phyloP scores from a whole-genome alignment of 148 eudicot species.

The Nepenthes mirabilis region DNA sequence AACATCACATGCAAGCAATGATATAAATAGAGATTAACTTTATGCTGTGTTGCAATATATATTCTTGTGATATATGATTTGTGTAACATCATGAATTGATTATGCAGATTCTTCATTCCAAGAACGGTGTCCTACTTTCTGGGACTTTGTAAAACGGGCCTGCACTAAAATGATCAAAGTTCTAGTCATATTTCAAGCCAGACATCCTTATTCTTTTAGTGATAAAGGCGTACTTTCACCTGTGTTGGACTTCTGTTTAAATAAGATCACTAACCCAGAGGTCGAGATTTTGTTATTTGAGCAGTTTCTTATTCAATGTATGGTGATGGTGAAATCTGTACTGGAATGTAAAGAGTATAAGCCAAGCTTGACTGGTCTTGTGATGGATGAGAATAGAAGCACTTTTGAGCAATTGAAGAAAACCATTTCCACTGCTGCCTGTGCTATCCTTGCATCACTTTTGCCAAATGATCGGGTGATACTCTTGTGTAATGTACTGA shows the following conservation, averaged over 20 bases:
- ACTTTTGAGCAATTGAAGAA: constrained; percentile 69
- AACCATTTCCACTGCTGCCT: constrained; percentile 52
- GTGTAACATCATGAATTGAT: constrained; percentile 10
- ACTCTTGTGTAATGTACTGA: constrained; percentile 70
- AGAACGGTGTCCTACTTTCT: constrained; percentile 52
- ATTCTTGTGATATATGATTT: not conserved
- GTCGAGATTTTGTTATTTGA: constrained; percentile 61
- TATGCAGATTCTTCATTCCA: constrained; percentile 76
- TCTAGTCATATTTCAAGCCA: constrained; percentile 58
- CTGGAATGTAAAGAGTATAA: constrained; percentile 95
- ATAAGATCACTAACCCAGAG: constrained; percentile 72
- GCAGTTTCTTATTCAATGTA: constrained; percentile 77
- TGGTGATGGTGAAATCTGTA: constrained; percentile 74
- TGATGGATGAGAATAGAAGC: constrained; percentile 60
- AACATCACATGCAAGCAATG: no score
- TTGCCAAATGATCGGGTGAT: constrained; percentile 78
- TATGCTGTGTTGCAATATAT: no score
- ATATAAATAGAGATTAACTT: no score
- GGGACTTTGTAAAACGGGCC: constrained; percentile 65
- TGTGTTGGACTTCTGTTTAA: constrained; percentile 77
- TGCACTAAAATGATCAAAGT: constrained; percentile 88
- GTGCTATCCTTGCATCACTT: constrained; percentile 58
- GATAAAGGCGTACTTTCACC: constrained; percentile 70
- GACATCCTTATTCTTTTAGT: constrained; percentile 97
- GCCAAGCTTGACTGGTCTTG: constrained; percentile 74